A percentile compares a stretch with the other conserved stretches of the same genome.
These are phyloP conservation scores for Astragalus membranaceus DNA, from an alignment of 306 rosid species.

Conservation along the genomic window DNA sequence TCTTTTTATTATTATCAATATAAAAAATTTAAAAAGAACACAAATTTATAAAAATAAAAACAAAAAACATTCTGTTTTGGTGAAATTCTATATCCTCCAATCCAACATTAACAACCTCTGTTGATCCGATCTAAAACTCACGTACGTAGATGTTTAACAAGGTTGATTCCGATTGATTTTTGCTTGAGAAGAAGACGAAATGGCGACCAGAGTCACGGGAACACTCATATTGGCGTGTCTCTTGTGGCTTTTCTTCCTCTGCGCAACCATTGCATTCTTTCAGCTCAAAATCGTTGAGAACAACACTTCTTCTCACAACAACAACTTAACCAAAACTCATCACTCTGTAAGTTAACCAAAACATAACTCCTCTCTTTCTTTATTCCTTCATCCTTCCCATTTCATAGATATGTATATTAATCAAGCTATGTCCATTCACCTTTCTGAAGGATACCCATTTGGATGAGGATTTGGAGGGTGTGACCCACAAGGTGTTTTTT, in stretches of 20 bases:
- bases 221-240: slow-evolving; percentile 1
- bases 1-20: no score
- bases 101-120: no score
- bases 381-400: neutral
- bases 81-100: no score
- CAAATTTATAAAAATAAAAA: no score
- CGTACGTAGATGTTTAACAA: no score
- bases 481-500: slow-evolving; percentile 37
- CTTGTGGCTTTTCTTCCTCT: slow-evolving; percentile 32
- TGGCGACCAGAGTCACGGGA: slow-evolving; percentile 22
- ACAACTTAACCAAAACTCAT: neutral
- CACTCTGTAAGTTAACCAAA: slow-evolving; percentile 2
- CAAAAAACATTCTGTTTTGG: no score
- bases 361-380: neutral
- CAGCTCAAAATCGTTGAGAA: slow-evolving; percentile 35
- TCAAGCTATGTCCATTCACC: neutral
- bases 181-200: no score
- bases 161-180: no score
- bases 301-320: neutral
- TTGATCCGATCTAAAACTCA: no score
- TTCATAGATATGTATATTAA: neutral
- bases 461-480: slow-evolving; percentile 32
- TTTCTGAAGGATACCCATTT: slow-evolving; percentile 21
- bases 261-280: slow-evolving; percentile 38
- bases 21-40: no score